These are phyloP conservation scores for Oryza brachyantha DNA, from an alignment of 176 grass and related monocot genomes.

Conservation along the genomic window DNA sequence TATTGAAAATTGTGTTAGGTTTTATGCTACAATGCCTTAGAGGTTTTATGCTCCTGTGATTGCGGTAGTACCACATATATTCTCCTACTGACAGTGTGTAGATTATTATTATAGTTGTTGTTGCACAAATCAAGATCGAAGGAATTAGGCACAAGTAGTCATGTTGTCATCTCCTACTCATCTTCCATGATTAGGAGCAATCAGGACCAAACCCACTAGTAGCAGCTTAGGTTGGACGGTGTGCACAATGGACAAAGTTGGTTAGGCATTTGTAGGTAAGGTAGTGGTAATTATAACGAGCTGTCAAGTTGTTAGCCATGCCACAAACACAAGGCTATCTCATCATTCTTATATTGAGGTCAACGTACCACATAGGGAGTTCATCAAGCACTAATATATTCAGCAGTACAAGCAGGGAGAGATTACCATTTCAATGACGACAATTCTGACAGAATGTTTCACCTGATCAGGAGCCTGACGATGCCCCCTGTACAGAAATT, in stretches of 20 bases:
- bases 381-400: neutral
- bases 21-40: neutral
- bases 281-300: neutral
- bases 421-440: neutral
- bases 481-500: neutral
- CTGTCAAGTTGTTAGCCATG: slow-evolving; percentile 17
- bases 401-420: neutral
- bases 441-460: neutral
- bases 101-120: neutral
- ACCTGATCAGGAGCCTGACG: neutral
- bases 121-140: neutral
- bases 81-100: slow-evolving; percentile 18
- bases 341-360: no score
- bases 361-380: neutral
- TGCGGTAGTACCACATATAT: neutral
- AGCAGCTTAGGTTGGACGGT: neutral
- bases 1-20: neutral
- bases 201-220: slow-evolving; percentile 3
- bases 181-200: slow-evolving; percentile 12
- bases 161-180: slow-evolving; percentile 16
- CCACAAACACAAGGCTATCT: slow-evolving; percentile 9
- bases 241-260: slow-evolving; percentile 17
- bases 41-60: slow-evolving; percentile 14
- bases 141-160: slow-evolving; percentile 29
- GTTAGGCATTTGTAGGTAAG: slow-evolving; percentile 13